phyloP scores from a whole-genome alignment of 257 asterid genomes.

The Buddleja alternifolia region DNA sequence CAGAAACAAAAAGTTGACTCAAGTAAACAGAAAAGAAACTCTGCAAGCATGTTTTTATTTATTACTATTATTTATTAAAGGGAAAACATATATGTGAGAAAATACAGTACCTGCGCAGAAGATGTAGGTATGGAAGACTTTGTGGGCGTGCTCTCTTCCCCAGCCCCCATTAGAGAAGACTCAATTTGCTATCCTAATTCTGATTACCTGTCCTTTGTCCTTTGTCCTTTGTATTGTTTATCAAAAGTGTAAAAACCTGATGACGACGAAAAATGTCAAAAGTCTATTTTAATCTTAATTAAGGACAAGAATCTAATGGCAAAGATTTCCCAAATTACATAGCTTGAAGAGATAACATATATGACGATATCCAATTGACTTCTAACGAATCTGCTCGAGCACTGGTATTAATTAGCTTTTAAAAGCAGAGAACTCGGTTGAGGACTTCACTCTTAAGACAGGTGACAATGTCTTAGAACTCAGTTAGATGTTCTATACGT shows the following conservation, averaged over 20 bases:
- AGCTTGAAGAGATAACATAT: constrained; percentile 8
- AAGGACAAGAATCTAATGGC: constrained; percentile 8
- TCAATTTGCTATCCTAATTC: constrained; percentile 28
- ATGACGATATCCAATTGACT: constrained; percentile 19
- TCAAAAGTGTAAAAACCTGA: constrained; percentile 35
- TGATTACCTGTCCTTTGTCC: constrained; percentile 21
- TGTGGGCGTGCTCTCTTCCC: constrained; percentile 70
- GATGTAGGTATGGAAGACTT: constrained; percentile 70
- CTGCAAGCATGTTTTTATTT: too few species aligned
- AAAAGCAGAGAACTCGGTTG: constrained; percentile 21
- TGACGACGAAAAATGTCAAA: constrained; percentile 15
- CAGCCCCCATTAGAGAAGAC: constrained; percentile 69
- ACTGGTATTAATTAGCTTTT: constrained; percentile 28
- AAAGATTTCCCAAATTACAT: constrained; percentile 4
- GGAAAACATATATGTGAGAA: not conserved
- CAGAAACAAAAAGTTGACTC: too few species aligned
- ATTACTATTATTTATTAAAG: constrained; percentile 16
- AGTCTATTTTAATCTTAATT: not conserved
- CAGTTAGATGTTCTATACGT: not conserved
- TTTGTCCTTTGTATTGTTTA: constrained; percentile 23
- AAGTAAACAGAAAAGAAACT: too few species aligned
- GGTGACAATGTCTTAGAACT: not conserved
- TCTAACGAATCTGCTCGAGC: constrained; percentile 14
- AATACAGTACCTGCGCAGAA: constrained; percentile 55
- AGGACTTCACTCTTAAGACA: constrained; percentile 17